Evolutionary conservation across 176 grass and related monocot species (phyloP).

Genomic region (Tillandsia fasciculata): DNA sequence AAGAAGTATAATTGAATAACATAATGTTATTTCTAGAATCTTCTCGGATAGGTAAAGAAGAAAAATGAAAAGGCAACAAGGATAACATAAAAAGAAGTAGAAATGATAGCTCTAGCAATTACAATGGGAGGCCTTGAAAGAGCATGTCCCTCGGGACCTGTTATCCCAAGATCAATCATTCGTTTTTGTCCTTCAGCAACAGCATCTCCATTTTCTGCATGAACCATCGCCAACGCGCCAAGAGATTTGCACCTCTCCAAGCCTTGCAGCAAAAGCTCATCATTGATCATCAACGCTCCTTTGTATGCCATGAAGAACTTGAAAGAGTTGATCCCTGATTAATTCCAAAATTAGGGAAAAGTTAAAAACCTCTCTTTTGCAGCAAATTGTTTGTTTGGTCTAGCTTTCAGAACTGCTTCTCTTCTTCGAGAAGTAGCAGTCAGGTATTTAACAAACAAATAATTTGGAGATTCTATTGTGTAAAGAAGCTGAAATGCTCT

Average conservation of each 20-base stretch:
- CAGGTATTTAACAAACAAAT: too few species aligned
- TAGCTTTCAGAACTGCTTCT: too few species aligned
- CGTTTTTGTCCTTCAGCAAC: conserved; percentile 77
- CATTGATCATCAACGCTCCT: conserved; percentile 76
- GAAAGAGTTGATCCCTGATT: conserved; percentile 97
- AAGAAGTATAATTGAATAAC: too few species aligned
- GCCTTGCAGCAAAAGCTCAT: conserved; percentile 88
- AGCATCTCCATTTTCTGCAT: conserved; percentile 94
- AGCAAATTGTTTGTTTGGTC: too few species aligned
- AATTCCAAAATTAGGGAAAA: not conserved
- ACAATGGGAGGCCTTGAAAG: conserved; percentile 92
- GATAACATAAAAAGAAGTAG: conserved; percentile 1
- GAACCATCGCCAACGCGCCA: conserved; percentile 93
- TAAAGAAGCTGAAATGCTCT: too few species aligned
- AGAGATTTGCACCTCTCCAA: conserved; percentile 88
- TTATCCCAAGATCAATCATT: conserved; percentile 96
- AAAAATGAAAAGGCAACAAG: not conserved
- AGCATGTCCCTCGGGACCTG: conserved; percentile 94
- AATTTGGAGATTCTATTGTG: too few species aligned
- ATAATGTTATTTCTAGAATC: not conserved
- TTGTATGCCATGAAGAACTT: conserved; percentile 99
- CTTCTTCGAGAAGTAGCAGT: too few species aligned
- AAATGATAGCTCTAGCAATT: conserved; percentile 20
- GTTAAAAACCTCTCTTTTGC: too few species aligned
- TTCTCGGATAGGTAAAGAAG: not conserved